Evolutionary conservation across 2,329 filamentous ascomycete species (phyloP).

Genomic region (Scedosporium aurantiacum): DNA sequence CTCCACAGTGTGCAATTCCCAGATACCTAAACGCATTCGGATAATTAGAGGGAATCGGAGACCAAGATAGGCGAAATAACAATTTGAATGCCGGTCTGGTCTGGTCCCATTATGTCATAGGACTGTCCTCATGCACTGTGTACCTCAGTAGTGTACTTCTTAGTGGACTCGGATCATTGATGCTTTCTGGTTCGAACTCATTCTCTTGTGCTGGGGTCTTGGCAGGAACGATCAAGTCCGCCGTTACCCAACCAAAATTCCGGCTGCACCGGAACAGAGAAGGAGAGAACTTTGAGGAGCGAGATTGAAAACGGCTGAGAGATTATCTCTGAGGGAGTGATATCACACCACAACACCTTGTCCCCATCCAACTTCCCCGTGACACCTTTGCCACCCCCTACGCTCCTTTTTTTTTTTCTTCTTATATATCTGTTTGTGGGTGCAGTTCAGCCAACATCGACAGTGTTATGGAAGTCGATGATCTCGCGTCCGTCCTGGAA

Average conservation of each 20-base stretch:
- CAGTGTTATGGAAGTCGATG: not conserved
- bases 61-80: no score
- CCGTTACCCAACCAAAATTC: not conserved
- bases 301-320: conserved; percentile 1
- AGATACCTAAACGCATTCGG: no score
- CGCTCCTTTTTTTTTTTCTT: conserved; percentile 6
- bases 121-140: not conserved
- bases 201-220: not conserved
- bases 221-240: not conserved
- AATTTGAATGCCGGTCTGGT: no score
- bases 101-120: not conserved
- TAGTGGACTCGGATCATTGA: not conserved
- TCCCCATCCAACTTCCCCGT: conserved; percentile 5
- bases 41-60: no score
- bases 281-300: not conserved
- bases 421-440: not conserved
- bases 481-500: not conserved
- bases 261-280: not conserved
- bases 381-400: not conserved
- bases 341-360: conserved; percentile 4
- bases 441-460: not conserved
- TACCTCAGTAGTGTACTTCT: not conserved
- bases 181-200: not conserved
- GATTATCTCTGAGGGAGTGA: not conserved
- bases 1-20: not conserved